Evolutionary conservation across 2,329 filamentous ascomycete species (phyloP).

Genomic region (Alternaria sp.): DNA sequence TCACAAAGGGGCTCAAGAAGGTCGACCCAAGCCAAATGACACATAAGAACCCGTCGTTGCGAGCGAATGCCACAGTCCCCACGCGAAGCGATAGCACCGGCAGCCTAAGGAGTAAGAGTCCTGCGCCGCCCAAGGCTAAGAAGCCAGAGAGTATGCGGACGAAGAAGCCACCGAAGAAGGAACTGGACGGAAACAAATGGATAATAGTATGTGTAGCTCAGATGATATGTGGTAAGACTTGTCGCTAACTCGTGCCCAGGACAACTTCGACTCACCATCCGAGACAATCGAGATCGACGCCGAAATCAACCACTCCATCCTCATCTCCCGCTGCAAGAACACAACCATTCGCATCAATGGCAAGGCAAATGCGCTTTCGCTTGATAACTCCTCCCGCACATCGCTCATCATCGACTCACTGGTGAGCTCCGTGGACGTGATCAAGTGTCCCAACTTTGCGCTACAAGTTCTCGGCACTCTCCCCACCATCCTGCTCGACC

Average conservation of each 20-base stretch:
- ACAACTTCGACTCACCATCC: slow-evolving; percentile 85
- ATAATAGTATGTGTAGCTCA: slow-evolving; percentile 66
- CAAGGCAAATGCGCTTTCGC: slow-evolving; percentile 95
- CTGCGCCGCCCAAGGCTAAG: slow-evolving; percentile 77
- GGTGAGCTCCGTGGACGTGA: slow-evolving; percentile 90
- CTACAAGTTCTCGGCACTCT: slow-evolving; percentile 88
- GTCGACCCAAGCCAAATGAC: slow-evolving; percentile 97
- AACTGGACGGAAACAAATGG: slow-evolving; percentile 82
- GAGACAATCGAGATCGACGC: slow-evolving; percentile 83
- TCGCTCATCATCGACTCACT: slow-evolving; percentile 90
- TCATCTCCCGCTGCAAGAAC: slow-evolving; percentile 92
- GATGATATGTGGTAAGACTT: too few species aligned
- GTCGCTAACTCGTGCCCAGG: slow-evolving; percentile 53
- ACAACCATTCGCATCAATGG: slow-evolving; percentile 87
- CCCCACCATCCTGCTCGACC: slow-evolving; percentile 89
- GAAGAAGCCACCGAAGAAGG: slow-evolving; percentile 59
- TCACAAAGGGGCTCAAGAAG: slow-evolving; percentile 89
- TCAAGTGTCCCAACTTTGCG: slow-evolving; percentile 94
- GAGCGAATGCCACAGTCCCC: slow-evolving; percentile 75
- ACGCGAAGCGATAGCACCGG: slow-evolving; percentile 62
- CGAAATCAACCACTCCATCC: slow-evolving; percentile 83
- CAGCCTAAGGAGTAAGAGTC: slow-evolving; percentile 74
- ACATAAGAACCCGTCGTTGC: slow-evolving; percentile 93
- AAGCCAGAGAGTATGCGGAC: slow-evolving; percentile 61
- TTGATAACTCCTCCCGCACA: slow-evolving; percentile 87